Base-by-base conservation (phyloP, 805 yeast species). In the Kluyveromyces nonfermentans region DNA sequence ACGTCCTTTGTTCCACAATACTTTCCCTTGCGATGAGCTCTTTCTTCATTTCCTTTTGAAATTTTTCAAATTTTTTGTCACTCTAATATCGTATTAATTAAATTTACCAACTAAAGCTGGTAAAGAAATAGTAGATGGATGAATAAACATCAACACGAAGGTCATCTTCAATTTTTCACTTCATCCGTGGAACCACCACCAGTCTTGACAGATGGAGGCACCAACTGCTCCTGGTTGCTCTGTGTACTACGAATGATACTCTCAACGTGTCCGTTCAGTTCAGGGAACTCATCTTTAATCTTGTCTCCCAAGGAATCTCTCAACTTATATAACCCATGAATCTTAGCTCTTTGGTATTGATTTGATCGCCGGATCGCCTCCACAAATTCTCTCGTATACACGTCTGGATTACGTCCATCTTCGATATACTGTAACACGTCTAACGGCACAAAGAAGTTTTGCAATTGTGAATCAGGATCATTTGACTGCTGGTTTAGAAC, bases 371-470 rank as follows among this genome's bases (percentile, higher is more conserved):
- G 80, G n/a, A 93, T 83, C 31, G 90, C 85, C 60, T 93, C 98
- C 14, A 90, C 86, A 65, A 93, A 93, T 65, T 93, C 98, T 60
- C 98, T 75, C 1, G 97, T 88, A 63, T 93, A 93, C 33, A 93
- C 88, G 59, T 93, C 97, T 0, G 98, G 97, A 59, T 93, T 93
- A 52, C 98, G 72, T 2, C 98, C 98, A 56, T 87, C 95, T 58
- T 93, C 97, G 33, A 93, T 86, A 57, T 93, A 93, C 49, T 83
- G 81, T 12, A 88, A 69, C n/a, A 89, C 89, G 56, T 89, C 96
- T 33, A 83, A 62, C 1, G 96, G 96, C 3, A 85, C 72, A 1
- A 80, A 65, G 4, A 74, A 64, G 7, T 66, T 56, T 21, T 64
- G 60, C 17, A 77, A 51, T 1, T 51, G 56, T 3, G 62, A 54